phyloP scores from a whole-genome alignment of 169 alveolate genomes.

The Fabrea salina region DNA sequence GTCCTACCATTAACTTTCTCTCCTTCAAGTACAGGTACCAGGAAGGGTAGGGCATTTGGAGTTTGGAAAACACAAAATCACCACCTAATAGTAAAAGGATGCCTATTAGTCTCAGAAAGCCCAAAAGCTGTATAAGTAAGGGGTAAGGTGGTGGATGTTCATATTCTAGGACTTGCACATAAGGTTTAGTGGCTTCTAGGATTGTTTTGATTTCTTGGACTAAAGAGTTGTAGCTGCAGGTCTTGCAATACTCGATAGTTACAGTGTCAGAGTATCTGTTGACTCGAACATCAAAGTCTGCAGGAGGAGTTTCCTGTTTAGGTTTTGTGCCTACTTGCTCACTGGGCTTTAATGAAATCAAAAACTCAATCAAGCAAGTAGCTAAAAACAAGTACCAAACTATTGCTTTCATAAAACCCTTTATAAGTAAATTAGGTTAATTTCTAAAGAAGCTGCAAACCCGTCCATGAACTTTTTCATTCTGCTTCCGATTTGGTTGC shows the following conservation, averaged over 20 bases:
- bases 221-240: neutral
- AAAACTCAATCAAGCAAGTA: neutral
- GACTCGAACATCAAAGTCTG: neutral
- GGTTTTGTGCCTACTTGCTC: neutral
- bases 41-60: conserved; percentile 32
- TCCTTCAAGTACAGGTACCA: conserved; percentile 38
- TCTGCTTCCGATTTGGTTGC: too few species aligned
- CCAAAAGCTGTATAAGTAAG: neutral
- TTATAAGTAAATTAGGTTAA: too few species aligned
- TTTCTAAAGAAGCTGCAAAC: too few species aligned
- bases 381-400: neutral
- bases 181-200: neutral
- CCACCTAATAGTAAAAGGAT: conserved; percentile 3
- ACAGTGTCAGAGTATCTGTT: neutral
- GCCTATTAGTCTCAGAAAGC: neutral
- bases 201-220: neutral
- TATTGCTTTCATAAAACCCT: neutral
- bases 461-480: too few species aligned
- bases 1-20: neutral
- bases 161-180: neutral
- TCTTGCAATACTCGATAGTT: conserved; percentile 24
- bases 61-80: conserved; percentile 22
- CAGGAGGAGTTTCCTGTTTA: neutral
- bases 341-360: neutral
- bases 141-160: neutral